Evolutionary conservation across 495 filamentous ascomycete species (phyloP), one percentile per base, ranked within the genome.

Genomic region (Penicillium taxi): DNA sequence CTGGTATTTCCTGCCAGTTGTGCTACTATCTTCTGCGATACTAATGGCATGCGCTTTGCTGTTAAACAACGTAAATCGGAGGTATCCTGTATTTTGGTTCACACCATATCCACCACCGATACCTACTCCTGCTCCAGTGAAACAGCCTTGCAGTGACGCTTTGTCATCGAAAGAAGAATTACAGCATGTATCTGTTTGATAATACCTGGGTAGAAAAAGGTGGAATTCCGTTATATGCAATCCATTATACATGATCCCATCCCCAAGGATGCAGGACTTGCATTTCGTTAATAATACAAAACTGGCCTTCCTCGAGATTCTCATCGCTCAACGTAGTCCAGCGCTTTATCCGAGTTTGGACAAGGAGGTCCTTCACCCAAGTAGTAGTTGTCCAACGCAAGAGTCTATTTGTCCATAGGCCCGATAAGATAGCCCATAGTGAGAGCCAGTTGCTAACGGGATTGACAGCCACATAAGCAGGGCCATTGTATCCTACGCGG

Each of bases 211-310:
- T 17, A 3, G 14, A 19, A 6, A 26, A 27, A 26, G 4, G 12
- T 5, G 20, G 11, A 24, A 6, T 24, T 6, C 22, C 22, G 6
- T 6, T 24, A 24, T 29, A 29, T 29, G 26, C 9, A 26, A 26
- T n/a, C n/a, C 17, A 28, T 34, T 58, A 86, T 29, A 87, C 64
- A 71, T 89, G 85, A 35, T 68, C 72, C 84, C 84, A 91, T 12
- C 85, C 85, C 55, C 82, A 82, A 32, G 67, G 44, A 48, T 75
- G 71, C 42, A 90, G 61, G 24, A 91, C 73, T 55, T 91, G 85
- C 85, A 89, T 89, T 64, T 88, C 84, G 60, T 89, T 79, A 33
- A 89, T 75, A 37, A 88, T 61, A 52, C 85, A 91, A 32, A 73
- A 70, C 28, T 63, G 61, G n/a, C 75, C 81, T 1, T 55, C 66